Percentiles rank a stretch among this genome's conserved stretches.
Conservation (phyloP, 345 rosid species). For the Arabis alpina region DNA sequence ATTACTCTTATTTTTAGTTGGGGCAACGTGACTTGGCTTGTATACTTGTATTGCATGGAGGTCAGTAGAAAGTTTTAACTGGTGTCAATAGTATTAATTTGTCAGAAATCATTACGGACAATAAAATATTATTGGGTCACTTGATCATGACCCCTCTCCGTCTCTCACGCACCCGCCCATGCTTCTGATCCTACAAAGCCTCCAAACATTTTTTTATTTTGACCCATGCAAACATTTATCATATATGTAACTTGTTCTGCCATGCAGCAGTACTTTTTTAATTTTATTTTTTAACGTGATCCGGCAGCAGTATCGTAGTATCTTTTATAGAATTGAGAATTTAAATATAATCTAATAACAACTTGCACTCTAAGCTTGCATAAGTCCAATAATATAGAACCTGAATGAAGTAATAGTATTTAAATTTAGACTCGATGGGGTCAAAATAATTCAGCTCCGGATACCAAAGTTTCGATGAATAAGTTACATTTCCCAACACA, state of each 20-base stretch:
- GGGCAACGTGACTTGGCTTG: no score
- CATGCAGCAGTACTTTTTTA: no score
- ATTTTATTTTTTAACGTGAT: not conserved
- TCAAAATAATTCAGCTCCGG: conserved; percentile 33
- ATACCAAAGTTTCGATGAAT: conserved; percentile 14
- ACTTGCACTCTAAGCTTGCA: conserved; percentile 26
- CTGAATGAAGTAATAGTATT: conserved; percentile 22
- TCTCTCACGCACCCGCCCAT: no score
- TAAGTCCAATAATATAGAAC: conserved; percentile 18
- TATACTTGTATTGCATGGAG: no score
- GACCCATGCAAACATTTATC: not conserved
- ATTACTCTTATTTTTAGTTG: no score
- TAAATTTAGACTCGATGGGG: conserved; percentile 13
- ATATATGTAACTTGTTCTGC: conserved; percentile 7
- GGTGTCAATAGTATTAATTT: no score
- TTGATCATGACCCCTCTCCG: no score
- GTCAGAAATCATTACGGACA: no score
- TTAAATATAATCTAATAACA: conserved; percentile 5
- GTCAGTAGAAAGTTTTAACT: no score
- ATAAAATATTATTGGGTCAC: no score
- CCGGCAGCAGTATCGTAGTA: conserved; percentile 34
- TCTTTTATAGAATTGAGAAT: not conserved
- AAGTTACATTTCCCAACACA: conserved; percentile 12
- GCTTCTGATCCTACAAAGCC: no score
- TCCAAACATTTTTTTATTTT: no score